Evolutionary conservation across 208 protist species (phyloP), one percentile per base, ranked within the genome.

Genomic region (Leishmania mexicana): DNA sequence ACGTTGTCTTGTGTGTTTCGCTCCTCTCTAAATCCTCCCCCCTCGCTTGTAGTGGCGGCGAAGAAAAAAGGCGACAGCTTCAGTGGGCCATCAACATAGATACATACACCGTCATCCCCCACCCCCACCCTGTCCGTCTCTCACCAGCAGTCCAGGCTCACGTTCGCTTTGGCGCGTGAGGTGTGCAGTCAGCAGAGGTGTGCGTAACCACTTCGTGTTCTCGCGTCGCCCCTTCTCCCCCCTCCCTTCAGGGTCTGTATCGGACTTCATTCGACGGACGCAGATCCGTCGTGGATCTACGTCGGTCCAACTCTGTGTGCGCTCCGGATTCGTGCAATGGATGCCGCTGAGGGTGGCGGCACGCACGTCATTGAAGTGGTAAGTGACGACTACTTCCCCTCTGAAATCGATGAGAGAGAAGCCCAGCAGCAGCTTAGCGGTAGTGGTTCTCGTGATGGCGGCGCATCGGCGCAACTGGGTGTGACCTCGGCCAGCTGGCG

Each of bases 361-460:
- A 21, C 19, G 6, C 35, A 31, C 11, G 47, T 42, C 5, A 28
- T 60, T 19, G 49, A 73, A 45, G 40, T 62, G 2, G 77, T 80
- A 4, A 58, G 47, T 6, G 67, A 80, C n/a, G 51, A 80, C 77
- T 80, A 75, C 65, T 80, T 80, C 51, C 77, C 77, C 21, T 71
- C 65, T 40, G 65, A 75, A 17, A 28, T 38, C 3, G 17, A 76
- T 62, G 47, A 53, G 64, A 40, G n/a, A 35, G 51, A 15, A 4
- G 19, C 21, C 6, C 51, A 47, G 77, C 47, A 49, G 65, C 47
- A 60, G 47, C 49, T 24, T 35, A n/a, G 49, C 19, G n/a, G 77
- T 31, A 8, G 15, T 62, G 51, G 17, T n/a, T 7, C 6, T 28
- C 17, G 73, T 45, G 51, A 35, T 62, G 73, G n/a, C 10, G 35